phyloP scores from a whole-genome alignment of 2,329 filamentous ascomycete species.

The Celoporthe dispersa region DNA sequence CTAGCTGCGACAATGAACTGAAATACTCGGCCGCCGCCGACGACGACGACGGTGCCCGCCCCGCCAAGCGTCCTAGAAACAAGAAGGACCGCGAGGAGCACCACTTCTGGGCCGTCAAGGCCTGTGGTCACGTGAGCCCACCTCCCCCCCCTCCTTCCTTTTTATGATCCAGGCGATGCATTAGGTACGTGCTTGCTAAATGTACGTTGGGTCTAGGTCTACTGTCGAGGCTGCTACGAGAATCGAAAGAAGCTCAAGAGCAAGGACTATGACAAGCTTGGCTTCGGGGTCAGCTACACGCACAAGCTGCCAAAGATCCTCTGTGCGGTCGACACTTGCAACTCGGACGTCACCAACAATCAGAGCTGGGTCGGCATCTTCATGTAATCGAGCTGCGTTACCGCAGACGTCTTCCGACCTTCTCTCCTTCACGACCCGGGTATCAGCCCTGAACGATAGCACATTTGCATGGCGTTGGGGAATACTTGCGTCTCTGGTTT shows the following conservation, averaged over 20 bases:
- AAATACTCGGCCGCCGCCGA: slow-evolving; percentile 67
- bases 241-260: slow-evolving; percentile 51
- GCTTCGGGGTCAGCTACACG: slow-evolving; percentile 42
- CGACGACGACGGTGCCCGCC: slow-evolving; percentile 35
- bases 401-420: background rate
- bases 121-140: slow-evolving; percentile 90
- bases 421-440: background rate
- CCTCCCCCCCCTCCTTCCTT: no score
- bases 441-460: slow-evolving; percentile 11
- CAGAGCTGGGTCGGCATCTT: slow-evolving; percentile 66
- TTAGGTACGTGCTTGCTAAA: slow-evolving; percentile 16
- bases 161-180: slow-evolving; percentile 7
- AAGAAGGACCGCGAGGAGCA: slow-evolving; percentile 67
- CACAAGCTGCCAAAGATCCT: slow-evolving; percentile 44
- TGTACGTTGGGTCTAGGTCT: slow-evolving; percentile 53
- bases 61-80: slow-evolving; percentile 47
- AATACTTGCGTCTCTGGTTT: slow-evolving; percentile 7
- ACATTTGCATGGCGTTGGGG: slow-evolving; percentile 45
- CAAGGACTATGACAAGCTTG: slow-evolving; percentile 34
- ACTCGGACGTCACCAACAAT: slow-evolving; percentile 57
- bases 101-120: slow-evolving; percentile 90
- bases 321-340: slow-evolving; percentile 63
- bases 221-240: slow-evolving; percentile 65
- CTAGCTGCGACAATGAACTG: slow-evolving; percentile 84
- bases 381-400: slow-evolving; percentile 41